Conservation (phyloP, 257 asterid species). For the Solanum appendiculatum region DNA sequence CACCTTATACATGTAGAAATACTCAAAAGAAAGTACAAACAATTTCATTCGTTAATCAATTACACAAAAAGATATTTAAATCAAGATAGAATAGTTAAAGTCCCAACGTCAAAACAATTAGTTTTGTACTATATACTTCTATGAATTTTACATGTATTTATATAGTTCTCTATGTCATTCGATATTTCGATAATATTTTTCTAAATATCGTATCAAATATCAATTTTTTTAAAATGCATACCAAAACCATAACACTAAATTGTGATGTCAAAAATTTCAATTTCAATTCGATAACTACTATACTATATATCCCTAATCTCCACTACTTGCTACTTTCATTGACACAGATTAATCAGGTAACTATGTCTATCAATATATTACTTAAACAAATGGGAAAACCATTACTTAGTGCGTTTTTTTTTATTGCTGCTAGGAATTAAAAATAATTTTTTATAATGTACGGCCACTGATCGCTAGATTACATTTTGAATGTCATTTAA, state of each 20-base stretch:
- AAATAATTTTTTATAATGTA: background rate
- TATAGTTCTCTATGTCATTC: no score
- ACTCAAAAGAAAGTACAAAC: background rate
- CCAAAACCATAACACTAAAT: no score
- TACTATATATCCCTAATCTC: no score
- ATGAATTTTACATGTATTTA: no score
- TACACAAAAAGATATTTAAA: background rate
- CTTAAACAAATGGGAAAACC: background rate
- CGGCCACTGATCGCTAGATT: background rate
- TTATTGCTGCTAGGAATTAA: background rate
- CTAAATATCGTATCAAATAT: no score
- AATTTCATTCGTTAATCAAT: background rate
- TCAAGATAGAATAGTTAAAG: background rate
- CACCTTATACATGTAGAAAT: background rate
- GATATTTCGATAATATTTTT: no score
- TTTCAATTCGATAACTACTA: no score
- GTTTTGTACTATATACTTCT: background rate
- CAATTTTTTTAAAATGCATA: no score
- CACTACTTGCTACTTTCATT: background rate
- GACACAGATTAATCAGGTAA: background rate
- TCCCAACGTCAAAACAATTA: background rate
- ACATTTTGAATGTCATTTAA: background rate
- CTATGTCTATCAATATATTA: background rate
- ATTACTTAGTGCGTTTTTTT: background rate
- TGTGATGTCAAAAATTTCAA: no score